Percentiles rank a stretch among this genome's conserved stretches.
Conservation (phyloP, 2,329 filamentous ascomycete genomes). For the Fusarium illudens region DNA sequence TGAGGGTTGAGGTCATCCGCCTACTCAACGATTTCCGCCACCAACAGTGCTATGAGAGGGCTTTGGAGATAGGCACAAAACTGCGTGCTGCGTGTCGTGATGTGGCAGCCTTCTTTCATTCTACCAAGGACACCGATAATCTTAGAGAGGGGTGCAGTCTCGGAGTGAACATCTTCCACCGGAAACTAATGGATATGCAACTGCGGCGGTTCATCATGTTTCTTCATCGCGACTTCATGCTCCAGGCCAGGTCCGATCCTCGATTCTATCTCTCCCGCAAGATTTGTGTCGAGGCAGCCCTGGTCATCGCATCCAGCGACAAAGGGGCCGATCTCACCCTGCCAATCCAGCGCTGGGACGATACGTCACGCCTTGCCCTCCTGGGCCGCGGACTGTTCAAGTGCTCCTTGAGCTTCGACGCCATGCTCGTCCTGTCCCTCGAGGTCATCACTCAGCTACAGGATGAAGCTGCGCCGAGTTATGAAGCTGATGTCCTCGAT, state of each 20-base stretch:
- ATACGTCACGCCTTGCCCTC: slow-evolving; percentile 35
- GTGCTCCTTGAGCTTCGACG: slow-evolving; percentile 40
- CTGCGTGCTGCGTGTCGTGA: slow-evolving; percentile 36
- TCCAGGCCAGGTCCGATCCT: slow-evolving; percentile 33
- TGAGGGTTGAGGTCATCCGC: slow-evolving; percentile 32
- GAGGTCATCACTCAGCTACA: slow-evolving; percentile 39
- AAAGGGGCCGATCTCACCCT: slow-evolving; percentile 24
- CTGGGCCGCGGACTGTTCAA: slow-evolving; percentile 41
- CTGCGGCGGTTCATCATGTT: slow-evolving; percentile 41
- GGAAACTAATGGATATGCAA: slow-evolving; percentile 37
- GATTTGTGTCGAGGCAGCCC: slow-evolving; percentile 36
- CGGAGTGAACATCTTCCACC: slow-evolving; percentile 34
- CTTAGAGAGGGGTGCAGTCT: slow-evolving; percentile 5
- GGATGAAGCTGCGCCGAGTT: slow-evolving; percentile 27
- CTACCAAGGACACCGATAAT: not conserved
- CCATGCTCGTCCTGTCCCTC: slow-evolving; percentile 35
- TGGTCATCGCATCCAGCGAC: slow-evolving; percentile 34
- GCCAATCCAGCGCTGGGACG: slow-evolving; percentile 32
- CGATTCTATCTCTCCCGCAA: slow-evolving; percentile 41
- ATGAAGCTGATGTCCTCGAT: slow-evolving; percentile 36
- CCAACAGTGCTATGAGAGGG: slow-evolving; percentile 33
- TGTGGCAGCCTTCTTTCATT: slow-evolving; percentile 35
- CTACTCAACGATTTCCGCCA: slow-evolving; percentile 37
- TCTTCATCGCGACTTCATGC: slow-evolving; percentile 42
- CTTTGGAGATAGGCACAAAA: slow-evolving; percentile 29